Evolutionary conservation across 2,329 filamentous ascomycete genomes (phyloP), one percentile per base, ranked within the genome.

Genomic region (Cladorrhinum sp.): DNA sequence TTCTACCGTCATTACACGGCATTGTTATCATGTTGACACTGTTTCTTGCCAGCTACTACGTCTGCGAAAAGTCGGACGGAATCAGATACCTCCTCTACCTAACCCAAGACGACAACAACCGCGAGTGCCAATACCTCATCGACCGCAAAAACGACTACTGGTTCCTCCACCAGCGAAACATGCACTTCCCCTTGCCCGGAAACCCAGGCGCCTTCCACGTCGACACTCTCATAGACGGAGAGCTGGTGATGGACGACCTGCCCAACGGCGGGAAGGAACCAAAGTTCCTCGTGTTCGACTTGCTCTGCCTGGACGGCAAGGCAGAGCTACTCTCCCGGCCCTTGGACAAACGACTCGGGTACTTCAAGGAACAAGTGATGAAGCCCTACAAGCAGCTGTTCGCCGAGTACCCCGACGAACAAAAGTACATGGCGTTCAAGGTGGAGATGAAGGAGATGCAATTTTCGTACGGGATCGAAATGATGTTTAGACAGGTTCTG

Each of bases 121-220:
- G 72, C 54, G 92, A 96, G 73, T 83, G 88, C 23, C 90, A 95
- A 72, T 97, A 96, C 78, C 82, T 99, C 60, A 96, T 99, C 76
- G 94, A 99, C 77, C 92, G 95, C 72, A 96, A 93, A 77, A 98
- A 99, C 77, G 92, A 98, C 74, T 99, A 95, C 80, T 96, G 94
- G 84, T 92, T 84, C 71, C 86, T 98, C 63, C 83, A 85, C 28
- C 81, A 83, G 63, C 79, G 79, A 57, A 82, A 79, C 60, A 82
- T 98, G 23, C 92, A 96, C 74, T 93, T 98, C 68, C 95, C 95
- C 0, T 79, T 89, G 21, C 85, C 85, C 39, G 79, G 83, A 49
- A 83, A 90, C 66, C 82, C 84, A 10, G 76, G 80, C 49, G 81
- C 79, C 14, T 97, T 91, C 73, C 92, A 98, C 72, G 84, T 80